phyloP scores from a whole-genome alignment of 495 filamentous ascomycete genomes.

The Neurospora discreta region DNA sequence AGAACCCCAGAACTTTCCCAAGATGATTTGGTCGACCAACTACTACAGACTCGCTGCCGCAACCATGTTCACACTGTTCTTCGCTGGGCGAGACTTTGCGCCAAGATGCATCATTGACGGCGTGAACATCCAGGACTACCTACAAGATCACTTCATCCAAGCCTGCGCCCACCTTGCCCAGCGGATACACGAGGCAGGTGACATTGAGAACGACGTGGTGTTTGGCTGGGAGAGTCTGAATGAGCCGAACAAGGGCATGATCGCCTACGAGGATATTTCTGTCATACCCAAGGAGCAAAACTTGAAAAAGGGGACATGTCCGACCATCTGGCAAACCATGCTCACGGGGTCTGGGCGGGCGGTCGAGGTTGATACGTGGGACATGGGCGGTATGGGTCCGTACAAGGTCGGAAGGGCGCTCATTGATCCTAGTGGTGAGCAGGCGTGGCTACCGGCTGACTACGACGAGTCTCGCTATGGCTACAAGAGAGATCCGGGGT shows the following conservation, averaged over 20 bases:
- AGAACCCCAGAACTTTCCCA: conserved; percentile 78
- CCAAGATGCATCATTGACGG: conserved; percentile 94
- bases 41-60: conserved; percentile 80
- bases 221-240: conserved; percentile 96
- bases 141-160: conserved; percentile 75
- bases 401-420: conserved; percentile 75
- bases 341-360: conserved; percentile 80
- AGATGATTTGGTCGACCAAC: conserved; percentile 99
- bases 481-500: conserved; percentile 76
- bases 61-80: conserved; percentile 91
- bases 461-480: conserved; percentile 83
- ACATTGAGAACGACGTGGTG: conserved; percentile 74
- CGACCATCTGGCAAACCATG: conserved; percentile 91
- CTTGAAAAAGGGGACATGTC: conserved; percentile 83
- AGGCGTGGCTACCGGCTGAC: conserved; percentile 67
- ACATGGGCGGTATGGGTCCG: conserved; percentile 84
- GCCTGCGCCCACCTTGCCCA: conserved; percentile 72
- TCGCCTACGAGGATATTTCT: conserved; percentile 76
- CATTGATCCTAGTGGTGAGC: conserved; percentile 79
- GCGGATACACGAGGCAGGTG: conserved; percentile 82
- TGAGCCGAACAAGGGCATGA: conserved; percentile 82
- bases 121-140: conserved; percentile 90
- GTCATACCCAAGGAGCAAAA: conserved; percentile 80
- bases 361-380: conserved; percentile 83
- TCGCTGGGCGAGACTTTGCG: conserved; percentile 84